Evolutionary conservation across 257 asterid species (phyloP).

Genomic region (Striga asiatica): DNA sequence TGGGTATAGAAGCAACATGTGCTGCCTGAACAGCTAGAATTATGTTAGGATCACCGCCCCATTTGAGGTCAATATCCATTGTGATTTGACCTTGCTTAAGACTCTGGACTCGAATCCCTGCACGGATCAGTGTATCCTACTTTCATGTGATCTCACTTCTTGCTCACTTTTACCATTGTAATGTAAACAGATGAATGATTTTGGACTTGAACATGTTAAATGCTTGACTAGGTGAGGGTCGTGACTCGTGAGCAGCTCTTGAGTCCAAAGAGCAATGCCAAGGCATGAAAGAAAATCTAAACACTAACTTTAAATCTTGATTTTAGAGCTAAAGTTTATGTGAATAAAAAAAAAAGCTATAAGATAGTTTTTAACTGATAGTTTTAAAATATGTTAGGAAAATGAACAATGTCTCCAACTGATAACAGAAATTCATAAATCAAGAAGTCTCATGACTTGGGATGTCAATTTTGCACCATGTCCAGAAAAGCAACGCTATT

Average conservation of each 20-base stretch:
- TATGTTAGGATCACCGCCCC: conserved; percentile 99
- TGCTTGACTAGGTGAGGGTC: neutral
- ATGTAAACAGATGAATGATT: neutral
- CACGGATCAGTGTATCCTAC: conserved; percentile 18
- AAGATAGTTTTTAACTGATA: neutral
- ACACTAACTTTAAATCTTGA: too few relatives aligned
- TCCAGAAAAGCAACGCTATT: too few relatives aligned
- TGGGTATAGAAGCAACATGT: conserved; percentile 80
- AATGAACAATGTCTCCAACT: neutral
- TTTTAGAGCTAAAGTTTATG: neutral
- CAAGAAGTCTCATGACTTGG: too few relatives aligned
- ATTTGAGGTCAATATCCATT: conserved; percentile 90
- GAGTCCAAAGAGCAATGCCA: neutral
- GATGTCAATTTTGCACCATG: too few relatives aligned
- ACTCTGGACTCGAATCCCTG: conserved; percentile 98
- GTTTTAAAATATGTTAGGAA: neutral
- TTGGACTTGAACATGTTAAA: neutral
- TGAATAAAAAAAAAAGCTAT: neutral
- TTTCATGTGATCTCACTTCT: neutral
- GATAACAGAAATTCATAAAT: neutral
- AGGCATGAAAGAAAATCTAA: neutral
- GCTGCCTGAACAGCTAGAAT: conserved; percentile 92
- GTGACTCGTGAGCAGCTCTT: neutral
- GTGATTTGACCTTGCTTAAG: conserved; percentile 90
- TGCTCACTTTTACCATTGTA: neutral